A percentile compares a stretch with the other conserved stretches of the same genome.
Evolutionary conservation across 2,329 filamentous ascomycete species (phyloP).

Genomic region (Arthrobotrys iridis): DNA sequence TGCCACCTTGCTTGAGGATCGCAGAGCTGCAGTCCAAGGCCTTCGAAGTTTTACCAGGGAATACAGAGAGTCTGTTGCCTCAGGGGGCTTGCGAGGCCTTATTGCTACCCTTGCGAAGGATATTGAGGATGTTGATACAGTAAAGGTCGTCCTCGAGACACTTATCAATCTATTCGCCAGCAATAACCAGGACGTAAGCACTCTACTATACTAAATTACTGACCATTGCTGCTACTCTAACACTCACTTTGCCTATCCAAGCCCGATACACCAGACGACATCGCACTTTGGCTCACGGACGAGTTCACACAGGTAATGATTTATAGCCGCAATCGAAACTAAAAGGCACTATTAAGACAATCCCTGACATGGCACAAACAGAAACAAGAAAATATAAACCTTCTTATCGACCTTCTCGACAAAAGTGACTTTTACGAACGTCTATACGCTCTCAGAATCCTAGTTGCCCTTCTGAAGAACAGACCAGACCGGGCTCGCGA

Average conservation of each 20-base stretch:
- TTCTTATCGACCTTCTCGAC: constrained; percentile 89
- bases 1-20: constrained; percentile 91
- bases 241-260: constrained; percentile 60
- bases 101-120: constrained; percentile 88
- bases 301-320: constrained; percentile 84
- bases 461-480: constrained; percentile 84
- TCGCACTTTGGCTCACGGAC: constrained; percentile 93
- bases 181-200: constrained; percentile 69
- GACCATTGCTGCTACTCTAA: neutral
- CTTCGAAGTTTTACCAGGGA: constrained; percentile 95
- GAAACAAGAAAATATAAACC: constrained; percentile 92
- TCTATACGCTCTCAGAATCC: constrained; percentile 87
- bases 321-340: neutral
- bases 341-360: neutral
- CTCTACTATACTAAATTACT: neutral
- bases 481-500: constrained; percentile 92
- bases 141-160: constrained; percentile 94
- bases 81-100: constrained; percentile 85
- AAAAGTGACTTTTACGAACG: constrained; percentile 87
- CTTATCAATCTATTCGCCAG: constrained; percentile 89
- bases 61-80: constrained; percentile 94
- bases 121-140: constrained; percentile 92
- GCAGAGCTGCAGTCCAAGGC: constrained; percentile 89
- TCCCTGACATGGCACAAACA: constrained; percentile 54
- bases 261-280: constrained; percentile 95